Percentiles rank a stretch among this genome's conserved stretches.
Evolutionary conservation across 2,329 filamentous ascomycete genomes (phyloP).

Genomic region (Colletotrichum sansevieriae): DNA sequence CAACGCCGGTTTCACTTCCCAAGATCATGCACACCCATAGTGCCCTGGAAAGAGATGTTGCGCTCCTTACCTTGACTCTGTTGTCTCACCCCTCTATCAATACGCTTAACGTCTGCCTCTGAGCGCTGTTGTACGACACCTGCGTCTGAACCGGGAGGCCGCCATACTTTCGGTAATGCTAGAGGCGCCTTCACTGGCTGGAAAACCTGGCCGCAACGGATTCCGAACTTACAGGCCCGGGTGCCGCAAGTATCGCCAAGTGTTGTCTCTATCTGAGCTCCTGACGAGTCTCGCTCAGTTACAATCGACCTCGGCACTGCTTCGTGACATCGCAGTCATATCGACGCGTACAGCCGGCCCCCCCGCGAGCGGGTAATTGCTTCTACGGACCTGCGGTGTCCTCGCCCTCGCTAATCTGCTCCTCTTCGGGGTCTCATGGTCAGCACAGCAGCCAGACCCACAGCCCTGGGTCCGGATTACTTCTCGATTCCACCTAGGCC

Average conservation of each 20-base stretch:
- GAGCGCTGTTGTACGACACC: conserved; percentile 25
- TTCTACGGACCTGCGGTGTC: conserved; percentile 17
- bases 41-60: conserved; percentile 34
- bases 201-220: not conserved
- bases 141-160: conserved; percentile 1
- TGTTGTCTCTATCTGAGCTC: not conserved
- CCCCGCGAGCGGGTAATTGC: conserved; percentile 30
- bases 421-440: conserved; percentile 33
- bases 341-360: conserved; percentile 13
- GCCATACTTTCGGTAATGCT: conserved; percentile 14
- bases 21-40: conserved; percentile 39
- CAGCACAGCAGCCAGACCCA: conserved; percentile 35
- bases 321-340: conserved; percentile 13
- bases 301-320: conserved; percentile 18
- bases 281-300: conserved; percentile 7
- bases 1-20: conserved; percentile 21
- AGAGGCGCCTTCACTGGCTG: conserved; percentile 9
- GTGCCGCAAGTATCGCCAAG: conserved; percentile 8
- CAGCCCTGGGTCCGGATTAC: conserved; percentile 9
- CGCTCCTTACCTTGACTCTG: not conserved
- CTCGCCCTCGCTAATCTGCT: conserved; percentile 41
- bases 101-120: conserved; percentile 14
- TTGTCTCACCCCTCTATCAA: not conserved
- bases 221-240: conserved; percentile 16
- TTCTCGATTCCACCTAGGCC: not conserved